Percentiles rank a stretch among this genome's conserved stretches.
Evolutionary conservation across 1,284 basidiomycete genomes (phyloP).

Genomic region (Ceratobasidium sp.): DNA sequence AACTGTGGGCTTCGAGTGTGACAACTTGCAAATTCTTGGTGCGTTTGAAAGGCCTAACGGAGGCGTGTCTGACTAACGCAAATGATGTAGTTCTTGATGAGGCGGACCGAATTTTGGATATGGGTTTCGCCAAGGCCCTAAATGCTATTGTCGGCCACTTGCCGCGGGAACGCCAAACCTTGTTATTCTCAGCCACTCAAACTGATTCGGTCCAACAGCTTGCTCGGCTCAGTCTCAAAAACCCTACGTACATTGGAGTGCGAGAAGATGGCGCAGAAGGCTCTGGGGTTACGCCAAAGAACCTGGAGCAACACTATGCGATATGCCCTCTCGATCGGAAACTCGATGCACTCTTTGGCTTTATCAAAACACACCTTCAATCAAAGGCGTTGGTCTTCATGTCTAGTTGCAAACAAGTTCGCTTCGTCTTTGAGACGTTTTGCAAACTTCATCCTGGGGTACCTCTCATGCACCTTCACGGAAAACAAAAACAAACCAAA

Average conservation of each 20-base stretch:
- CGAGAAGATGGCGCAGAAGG: slow-evolving; percentile 51
- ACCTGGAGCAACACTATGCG: slow-evolving; percentile 91
- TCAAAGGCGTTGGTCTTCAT: slow-evolving; percentile 94
- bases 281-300: slow-evolving; percentile 62
- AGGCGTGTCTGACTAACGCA: slow-evolving; percentile 5
- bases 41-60: slow-evolving; percentile 49
- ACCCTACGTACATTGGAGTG: slow-evolving; percentile 80
- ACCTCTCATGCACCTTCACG: slow-evolving; percentile 90
- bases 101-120: slow-evolving; percentile 94
- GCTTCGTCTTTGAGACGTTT: slow-evolving; percentile 97
- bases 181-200: slow-evolving; percentile 97
- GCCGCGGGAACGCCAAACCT: slow-evolving; percentile 84
- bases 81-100: slow-evolving; percentile 84
- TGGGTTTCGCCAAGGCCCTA: slow-evolving; percentile 91
- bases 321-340: slow-evolving; percentile 86
- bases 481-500: slow-evolving; percentile 95
- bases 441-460: slow-evolving; percentile 94
- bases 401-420: slow-evolving; percentile 91
- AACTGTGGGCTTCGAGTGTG: slow-evolving; percentile 91
- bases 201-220: slow-evolving; percentile 90
- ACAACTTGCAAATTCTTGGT: slow-evolving; percentile 92
- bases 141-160: slow-evolving; percentile 91
- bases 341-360: slow-evolving; percentile 91
- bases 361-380: slow-evolving; percentile 93
- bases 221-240: slow-evolving; percentile 86